A percentile compares a stretch with the other conserved stretches of the same genome.
Evolutionary conservation across 2,329 filamentous ascomycete genomes (phyloP).

Genomic region (Claviceps quebecensis): DNA sequence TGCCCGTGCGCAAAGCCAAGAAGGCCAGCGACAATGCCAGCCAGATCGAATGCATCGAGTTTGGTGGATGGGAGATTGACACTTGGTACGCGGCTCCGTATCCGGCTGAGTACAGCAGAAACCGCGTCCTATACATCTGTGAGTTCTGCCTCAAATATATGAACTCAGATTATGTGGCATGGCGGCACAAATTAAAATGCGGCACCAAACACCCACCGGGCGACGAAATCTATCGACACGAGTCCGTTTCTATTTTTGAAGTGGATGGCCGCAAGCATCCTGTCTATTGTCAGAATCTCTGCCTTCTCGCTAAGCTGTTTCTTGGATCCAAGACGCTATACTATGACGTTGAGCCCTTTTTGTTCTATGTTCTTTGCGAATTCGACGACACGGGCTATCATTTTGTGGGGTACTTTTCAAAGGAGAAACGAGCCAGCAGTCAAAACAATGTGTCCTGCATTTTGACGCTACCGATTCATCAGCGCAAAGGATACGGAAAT

Average conservation of each 20-base stretch:
- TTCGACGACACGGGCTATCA: constrained; percentile 86
- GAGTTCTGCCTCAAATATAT: constrained; percentile 99
- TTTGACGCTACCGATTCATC: constrained; percentile 86
- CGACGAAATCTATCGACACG: constrained; percentile 91
- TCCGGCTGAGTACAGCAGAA: constrained; percentile 94
- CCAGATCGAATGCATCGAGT: constrained; percentile 97
- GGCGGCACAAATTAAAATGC: constrained; percentile 95
- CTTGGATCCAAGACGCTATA: constrained; percentile 97
- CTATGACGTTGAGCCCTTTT: constrained; percentile 92
- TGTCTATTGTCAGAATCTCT: constrained; percentile 97
- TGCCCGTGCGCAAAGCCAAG: constrained; percentile 48
- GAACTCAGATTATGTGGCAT: constrained; percentile 97
- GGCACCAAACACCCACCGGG: constrained; percentile 92
- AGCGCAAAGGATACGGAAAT: constrained; percentile 92
- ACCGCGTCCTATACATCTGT: constrained; percentile 94
- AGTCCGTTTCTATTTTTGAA: constrained; percentile 87
- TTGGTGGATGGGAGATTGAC: constrained; percentile 94
- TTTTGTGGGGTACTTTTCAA: constrained; percentile 98
- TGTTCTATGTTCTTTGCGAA: constrained; percentile 95
- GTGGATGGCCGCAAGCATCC: constrained; percentile 95
- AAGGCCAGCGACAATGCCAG: constrained; percentile 79
- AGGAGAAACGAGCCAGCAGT: constrained; percentile 88
- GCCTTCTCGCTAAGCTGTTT: constrained; percentile 88
- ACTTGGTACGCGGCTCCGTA: constrained; percentile 99
- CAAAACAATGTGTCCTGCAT: constrained; percentile 98